Evolutionary conservation across 1,139 yeast genomes (phyloP).

Genomic region (Hyphopichia wangnamkhiaoensis): DNA sequence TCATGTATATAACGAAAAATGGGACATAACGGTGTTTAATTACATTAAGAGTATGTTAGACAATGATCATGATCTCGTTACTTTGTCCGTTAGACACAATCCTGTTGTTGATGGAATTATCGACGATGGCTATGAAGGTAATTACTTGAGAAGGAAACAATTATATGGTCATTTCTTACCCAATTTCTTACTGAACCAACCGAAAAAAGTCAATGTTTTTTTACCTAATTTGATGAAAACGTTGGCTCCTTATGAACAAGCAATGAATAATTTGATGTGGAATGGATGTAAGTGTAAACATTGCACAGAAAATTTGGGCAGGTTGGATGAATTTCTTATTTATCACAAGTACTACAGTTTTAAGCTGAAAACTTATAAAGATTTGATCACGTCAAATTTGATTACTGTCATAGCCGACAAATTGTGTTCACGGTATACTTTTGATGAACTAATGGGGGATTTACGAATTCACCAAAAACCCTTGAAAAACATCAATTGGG

Average conservation of each 20-base stretch:
- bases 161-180: conserved; percentile 53
- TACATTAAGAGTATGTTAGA: conserved; percentile 42
- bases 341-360: conserved; percentile 60
- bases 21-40: conserved; percentile 52
- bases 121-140: conserved; percentile 70
- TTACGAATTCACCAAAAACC: conserved; percentile 25
- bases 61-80: conserved; percentile 24
- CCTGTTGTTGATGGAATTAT: conserved; percentile 42
- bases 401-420: conserved; percentile 53
- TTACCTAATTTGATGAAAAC: conserved; percentile 62
- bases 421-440: conserved; percentile 33
- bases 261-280: conserved; percentile 71
- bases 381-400: conserved; percentile 58
- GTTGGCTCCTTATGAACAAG: conserved; percentile 66
- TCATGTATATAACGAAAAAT: conserved; percentile 55
- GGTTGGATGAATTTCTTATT: conserved; percentile 59
- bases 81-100: conserved; percentile 50
- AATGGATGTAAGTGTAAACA: conserved; percentile 69
- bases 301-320: conserved; percentile 49
- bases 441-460: conserved; percentile 22
- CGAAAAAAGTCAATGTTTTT: conserved; percentile 40
- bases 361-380: conserved; percentile 49
- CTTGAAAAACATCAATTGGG: conserved; percentile 30
- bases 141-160: conserved; percentile 57
- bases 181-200: conserved; percentile 19